Percentiles rank a stretch among this genome's conserved stretches.
phyloP scores from a whole-genome alignment of 805 yeast genomes.

The Suhomyces canberraensis region DNA sequence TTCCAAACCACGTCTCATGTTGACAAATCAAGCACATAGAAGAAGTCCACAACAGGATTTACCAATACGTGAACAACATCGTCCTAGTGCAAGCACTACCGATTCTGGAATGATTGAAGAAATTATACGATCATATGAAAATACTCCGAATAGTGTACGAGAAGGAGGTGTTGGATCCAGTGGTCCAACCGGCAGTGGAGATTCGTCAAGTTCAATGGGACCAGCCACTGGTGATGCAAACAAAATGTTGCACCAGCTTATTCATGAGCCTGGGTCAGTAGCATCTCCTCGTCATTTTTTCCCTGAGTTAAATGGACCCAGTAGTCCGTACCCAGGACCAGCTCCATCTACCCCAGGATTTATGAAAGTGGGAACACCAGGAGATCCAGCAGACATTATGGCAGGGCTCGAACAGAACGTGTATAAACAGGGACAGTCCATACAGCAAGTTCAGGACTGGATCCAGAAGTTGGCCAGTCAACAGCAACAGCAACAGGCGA shows the following conservation, averaged over 20 bases:
- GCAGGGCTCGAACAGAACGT: conserved; percentile 46
- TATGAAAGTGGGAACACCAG: conserved; percentile 8
- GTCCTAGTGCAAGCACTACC: conserved; percentile 2
- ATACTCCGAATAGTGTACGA: conserved; percentile 15
- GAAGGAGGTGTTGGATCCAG: no score
- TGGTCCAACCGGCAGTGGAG: no score
- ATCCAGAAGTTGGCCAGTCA: conserved; percentile 32
- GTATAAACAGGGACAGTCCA: conserved; percentile 47
- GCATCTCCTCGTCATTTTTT: conserved; percentile 33
- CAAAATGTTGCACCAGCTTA: conserved; percentile 30
- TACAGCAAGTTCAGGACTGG: conserved; percentile 59
- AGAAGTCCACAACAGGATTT: conserved; percentile 11
- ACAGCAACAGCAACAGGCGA: conserved; percentile 13
- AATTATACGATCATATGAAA: conserved; percentile 25
- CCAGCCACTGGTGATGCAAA: conserved; percentile 19
- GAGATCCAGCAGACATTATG: conserved; percentile 15
- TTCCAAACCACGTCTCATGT: conserved; percentile 37
- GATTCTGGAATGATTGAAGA: conserved; percentile 21
- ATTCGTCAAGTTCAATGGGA: no score
- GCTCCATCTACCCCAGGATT: neutral
- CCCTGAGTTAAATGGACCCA: conserved; percentile 26
- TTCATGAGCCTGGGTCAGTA: conserved; percentile 21
- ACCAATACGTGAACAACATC: conserved; percentile 6
- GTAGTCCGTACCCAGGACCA: conserved; percentile 5
- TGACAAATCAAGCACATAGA: conserved; percentile 36